Conservation (phyloP, 2,329 filamentous ascomycete genomes). For the Trichoderma gracile region DNA sequence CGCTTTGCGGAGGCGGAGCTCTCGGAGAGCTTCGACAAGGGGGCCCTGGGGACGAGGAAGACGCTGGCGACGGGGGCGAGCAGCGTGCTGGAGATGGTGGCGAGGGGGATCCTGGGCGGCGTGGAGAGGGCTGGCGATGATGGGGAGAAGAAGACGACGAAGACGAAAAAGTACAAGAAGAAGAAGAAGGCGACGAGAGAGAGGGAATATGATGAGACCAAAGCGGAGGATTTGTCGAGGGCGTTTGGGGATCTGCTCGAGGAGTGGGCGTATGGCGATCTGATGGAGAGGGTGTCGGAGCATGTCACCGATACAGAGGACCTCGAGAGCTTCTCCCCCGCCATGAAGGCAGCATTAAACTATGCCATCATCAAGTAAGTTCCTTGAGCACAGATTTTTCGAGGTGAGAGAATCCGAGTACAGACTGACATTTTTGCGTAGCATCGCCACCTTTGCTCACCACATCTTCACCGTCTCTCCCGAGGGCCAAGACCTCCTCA, state of each 20-base stretch:
- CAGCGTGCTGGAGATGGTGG: conserved; percentile 67
- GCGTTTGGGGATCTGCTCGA: conserved; percentile 69
- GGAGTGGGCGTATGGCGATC: conserved; percentile 65
- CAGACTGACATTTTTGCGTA: conserved; percentile 38
- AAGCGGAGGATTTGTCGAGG: conserved; percentile 59
- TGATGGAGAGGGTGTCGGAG: conserved; percentile 65
- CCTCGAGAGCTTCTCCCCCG: conserved; percentile 62
- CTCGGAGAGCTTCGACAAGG: conserved; percentile 82
- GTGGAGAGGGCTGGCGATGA: conserved; percentile 28
- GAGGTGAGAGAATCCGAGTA: neutral
- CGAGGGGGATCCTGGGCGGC: conserved; percentile 66
- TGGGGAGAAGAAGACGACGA: neutral
- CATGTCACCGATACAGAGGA: conserved; percentile 61
- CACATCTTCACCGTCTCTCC: conserved; percentile 72
- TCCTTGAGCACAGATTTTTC: no score
- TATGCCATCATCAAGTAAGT: conserved; percentile 68
- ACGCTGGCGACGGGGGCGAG: conserved; percentile 72
- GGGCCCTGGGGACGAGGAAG: conserved; percentile 70
- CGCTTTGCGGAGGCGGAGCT: conserved; percentile 67
- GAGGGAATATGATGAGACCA: conserved; percentile 56
- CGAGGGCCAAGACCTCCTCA: conserved; percentile 72
- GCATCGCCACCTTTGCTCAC: conserved; percentile 72
- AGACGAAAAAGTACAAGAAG: neutral
- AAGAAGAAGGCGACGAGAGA: conserved; percentile 27
- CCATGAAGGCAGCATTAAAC: conserved; percentile 65